Evolutionary conservation across 2,329 filamentous ascomycete species (phyloP).

Genomic region (Dactylellina sp.): DNA sequence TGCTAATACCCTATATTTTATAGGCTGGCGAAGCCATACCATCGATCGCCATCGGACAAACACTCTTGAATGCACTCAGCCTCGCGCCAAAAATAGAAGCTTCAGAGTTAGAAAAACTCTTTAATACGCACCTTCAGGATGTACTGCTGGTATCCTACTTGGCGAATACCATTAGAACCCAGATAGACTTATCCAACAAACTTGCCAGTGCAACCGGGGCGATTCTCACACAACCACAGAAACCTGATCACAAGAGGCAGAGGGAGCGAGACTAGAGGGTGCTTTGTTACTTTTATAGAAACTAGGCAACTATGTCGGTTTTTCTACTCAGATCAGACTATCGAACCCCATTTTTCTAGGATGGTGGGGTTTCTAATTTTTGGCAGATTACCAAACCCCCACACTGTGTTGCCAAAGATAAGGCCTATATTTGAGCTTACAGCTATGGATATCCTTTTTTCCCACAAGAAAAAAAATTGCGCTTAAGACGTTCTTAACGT

Average conservation of each 20-base stretch:
- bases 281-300: background rate
- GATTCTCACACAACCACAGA: slow-evolving; percentile 32
- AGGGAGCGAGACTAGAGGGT: slow-evolving; percentile 33
- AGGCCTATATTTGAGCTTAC: too few relatives aligned
- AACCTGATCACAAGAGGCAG: slow-evolving; percentile 46
- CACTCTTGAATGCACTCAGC: slow-evolving; percentile 91
- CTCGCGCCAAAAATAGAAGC: slow-evolving; percentile 94
- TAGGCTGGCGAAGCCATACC: slow-evolving; percentile 86
- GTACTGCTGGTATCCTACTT: slow-evolving; percentile 98
- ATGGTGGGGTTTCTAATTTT: too few relatives aligned
- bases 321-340: too few relatives aligned
- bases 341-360: too few relatives aligned
- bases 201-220: slow-evolving; percentile 71
- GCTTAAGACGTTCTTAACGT: too few relatives aligned
- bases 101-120: slow-evolving; percentile 92
- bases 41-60: slow-evolving; percentile 91
- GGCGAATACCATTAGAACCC: slow-evolving; percentile 97
- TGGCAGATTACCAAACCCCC: too few relatives aligned
- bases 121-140: slow-evolving; percentile 99
- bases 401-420: too few relatives aligned
- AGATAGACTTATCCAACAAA: slow-evolving; percentile 97
- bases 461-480: too few relatives aligned
- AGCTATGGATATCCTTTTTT: too few relatives aligned
- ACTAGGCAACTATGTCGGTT: too few relatives aligned
- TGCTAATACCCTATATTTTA: background rate